Conservation (phyloP, 2,329 filamentous ascomycete species). For the Diplodia mutila region DNA sequence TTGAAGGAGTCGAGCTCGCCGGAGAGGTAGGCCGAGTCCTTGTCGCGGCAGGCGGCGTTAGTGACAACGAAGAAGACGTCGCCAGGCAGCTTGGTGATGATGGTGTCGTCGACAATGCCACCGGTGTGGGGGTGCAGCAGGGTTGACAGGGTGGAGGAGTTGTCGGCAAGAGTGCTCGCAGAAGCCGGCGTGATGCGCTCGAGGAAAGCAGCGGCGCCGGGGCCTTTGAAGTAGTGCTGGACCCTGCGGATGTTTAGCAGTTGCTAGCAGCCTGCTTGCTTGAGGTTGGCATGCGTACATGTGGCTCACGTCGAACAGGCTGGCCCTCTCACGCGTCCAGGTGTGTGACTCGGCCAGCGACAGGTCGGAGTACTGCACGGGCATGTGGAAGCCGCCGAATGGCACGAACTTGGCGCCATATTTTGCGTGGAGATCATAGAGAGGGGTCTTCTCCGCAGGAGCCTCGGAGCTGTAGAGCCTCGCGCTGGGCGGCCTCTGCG, state of each 20-base stretch:
- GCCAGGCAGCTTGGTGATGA: conserved; percentile 78
- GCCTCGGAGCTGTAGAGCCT: conserved; percentile 37
- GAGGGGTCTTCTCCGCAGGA: conserved; percentile 61
- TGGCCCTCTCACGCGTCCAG: conserved; percentile 86
- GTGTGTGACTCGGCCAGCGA: conserved; percentile 83
- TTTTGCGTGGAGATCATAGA: conserved; percentile 77
- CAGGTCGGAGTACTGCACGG: conserved; percentile 80
- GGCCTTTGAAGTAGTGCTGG: conserved; percentile 82
- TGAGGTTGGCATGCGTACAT: conserved; percentile 64
- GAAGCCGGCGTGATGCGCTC: conserved; percentile 81
- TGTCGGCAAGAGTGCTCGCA: conserved; percentile 64
- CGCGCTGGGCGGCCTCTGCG: conserved; percentile 19
- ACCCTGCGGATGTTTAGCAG: conserved; percentile 50
- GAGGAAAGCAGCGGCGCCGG: conserved; percentile 79
- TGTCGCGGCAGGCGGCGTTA: conserved; percentile 88
- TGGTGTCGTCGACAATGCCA: conserved; percentile 92
- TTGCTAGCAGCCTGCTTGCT: neutral
- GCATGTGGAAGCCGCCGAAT: conserved; percentile 94
- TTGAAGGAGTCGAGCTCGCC: conserved; percentile 68
- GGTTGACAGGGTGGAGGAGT: conserved; percentile 81
- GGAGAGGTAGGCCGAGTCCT: conserved; percentile 78
- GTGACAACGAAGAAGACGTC: conserved; percentile 88
- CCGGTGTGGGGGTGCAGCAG: conserved; percentile 72
- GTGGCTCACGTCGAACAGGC: conserved; percentile 93
- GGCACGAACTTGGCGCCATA: conserved; percentile 91